Evolutionary conservation across 1,284 basidiomycete genomes (phyloP), one percentile per base, ranked within the genome.

Genomic region (Boletus sp.): DNA sequence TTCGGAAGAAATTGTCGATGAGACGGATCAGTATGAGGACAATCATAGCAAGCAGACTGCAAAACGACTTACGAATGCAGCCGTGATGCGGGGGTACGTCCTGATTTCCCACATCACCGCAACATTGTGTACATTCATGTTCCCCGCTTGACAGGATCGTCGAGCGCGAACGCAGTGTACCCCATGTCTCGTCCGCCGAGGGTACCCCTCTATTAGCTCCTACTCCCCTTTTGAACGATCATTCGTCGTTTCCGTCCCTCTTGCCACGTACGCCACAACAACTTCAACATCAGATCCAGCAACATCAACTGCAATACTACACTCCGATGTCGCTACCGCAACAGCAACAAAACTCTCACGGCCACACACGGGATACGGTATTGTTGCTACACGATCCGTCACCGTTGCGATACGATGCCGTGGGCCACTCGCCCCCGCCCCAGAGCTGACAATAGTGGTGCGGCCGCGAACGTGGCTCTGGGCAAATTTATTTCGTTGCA

Each of bases 1-100:
- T 25, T 87, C 89, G 0, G 92, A 91, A 75, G 94, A 95, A 75
- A 93, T 94, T 56, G 87, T 95, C 43, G 94, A 96, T 70, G 94
- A 96, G 75, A 95, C 93, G 6, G 94, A 97, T 76, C 82, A 87
- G 25, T 95, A 91, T 68, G 87, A 92, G 65, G 93, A 94, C 68
- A 96, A 95, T 71, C 86, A 88, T 57, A 88, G 85, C 51, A 94
- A 94, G 73, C 81, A 81, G 55, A 54, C 56, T 52, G 71, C 73
- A 0, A 88, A 83, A 67, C 82, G 94, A 30, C 77, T 84, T 63
- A 90, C 89, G 14, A 92, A 87, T 11, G 83, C 89, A 13, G 83
- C 87, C 13, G 81, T 94, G 56, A 95, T 95, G 93, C 83, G 88
- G 70, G 91, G 91, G 89, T 90, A 33, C 46, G 81, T 76, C 30